Evolutionary conservation across 805 yeast genomes (phyloP).

Genomic region (Ogataea polymorpha): DNA sequence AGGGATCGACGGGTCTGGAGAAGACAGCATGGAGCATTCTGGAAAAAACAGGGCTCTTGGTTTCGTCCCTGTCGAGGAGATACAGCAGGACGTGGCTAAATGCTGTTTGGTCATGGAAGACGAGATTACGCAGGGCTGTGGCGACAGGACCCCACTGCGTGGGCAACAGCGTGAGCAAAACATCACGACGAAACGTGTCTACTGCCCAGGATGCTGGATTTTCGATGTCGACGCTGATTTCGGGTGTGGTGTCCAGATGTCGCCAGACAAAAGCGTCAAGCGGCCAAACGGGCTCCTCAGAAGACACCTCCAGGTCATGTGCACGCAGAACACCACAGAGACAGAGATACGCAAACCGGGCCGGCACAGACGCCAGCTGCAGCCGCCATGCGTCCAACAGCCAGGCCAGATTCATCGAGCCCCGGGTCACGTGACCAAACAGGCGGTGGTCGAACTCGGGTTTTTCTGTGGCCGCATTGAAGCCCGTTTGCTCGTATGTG

Average conservation of each 20-base stretch:
- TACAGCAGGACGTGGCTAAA: constrained; percentile 22
- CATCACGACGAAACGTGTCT: background rate
- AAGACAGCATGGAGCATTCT: constrained; percentile 17
- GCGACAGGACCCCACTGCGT: constrained; percentile 11
- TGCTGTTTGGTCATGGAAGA: constrained; percentile 27
- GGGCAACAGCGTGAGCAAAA: constrained; percentile 28
- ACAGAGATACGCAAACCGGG: background rate
- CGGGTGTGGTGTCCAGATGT: background rate
- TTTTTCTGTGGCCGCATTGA: background rate
- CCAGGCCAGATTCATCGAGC: background rate
- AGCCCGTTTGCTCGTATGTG: background rate
- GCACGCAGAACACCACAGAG: background rate
- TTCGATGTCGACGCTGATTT: background rate
- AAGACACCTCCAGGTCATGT: background rate
- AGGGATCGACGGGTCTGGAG: constrained; percentile 6
- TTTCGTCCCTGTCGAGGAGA: background rate
- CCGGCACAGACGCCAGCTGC: background rate
- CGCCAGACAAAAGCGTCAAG: background rate
- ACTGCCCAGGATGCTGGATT: background rate
- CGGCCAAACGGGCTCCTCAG: too few species aligned
- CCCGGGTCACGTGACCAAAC: background rate
- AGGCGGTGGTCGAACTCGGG: background rate
- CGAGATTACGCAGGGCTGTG: constrained; percentile 28
- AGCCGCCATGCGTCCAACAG: background rate
- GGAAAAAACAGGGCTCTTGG: constrained; percentile 9